Base-by-base conservation (phyloP, 23 red algal species). In the Gracilariopsis chorda region DNA sequence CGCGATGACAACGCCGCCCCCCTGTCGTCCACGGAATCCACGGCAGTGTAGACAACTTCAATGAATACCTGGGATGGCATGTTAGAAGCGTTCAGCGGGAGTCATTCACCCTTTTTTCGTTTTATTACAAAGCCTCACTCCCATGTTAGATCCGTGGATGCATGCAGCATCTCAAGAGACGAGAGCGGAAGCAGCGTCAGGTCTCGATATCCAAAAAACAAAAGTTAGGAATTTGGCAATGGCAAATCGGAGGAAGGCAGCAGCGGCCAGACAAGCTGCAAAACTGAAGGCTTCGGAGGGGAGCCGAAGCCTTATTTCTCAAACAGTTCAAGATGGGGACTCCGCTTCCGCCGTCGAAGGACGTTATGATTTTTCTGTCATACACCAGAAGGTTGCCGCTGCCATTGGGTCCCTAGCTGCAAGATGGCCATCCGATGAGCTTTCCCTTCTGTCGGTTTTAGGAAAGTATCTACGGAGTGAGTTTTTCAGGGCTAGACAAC, bases 351-450 rank as follows among this genome's bases (percentile, higher is more conserved):
- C 75, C 14, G 60, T 48, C 30, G 92, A 94, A 70, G 92, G 92
- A 3, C 83, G 73, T 46, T 86, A 80, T 58, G 92, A 94, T 48
- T 83, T 73, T 36, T 65, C 83, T 1, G 24, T 82, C 16, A 94
- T 94, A 83, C 92, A 94, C 49, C 45, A 69, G 57, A 58, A 81
- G 8, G 76, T 74, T 36, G 83, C 92, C 14, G 73, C 81, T 27
- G 92, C 83, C 3, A 33, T 94, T n/a, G 92, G 83, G 10, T 73
- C 29, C n/a, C 35, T 94, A 3, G 82, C 83, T 21, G 47, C 53
- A 33, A 34, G 78, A 17, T 94, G 91, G 91, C 91, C 91, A 35
- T 35, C 34, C 16, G 49, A 71, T 29, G 41, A 91, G 20, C 29
- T 34, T 10, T 42, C 55, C 4, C 32, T 80, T 32, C 20, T 23